Conservation (phyloP, 1,284 basidiomycete species). For the Rhodotorula sp. region DNA sequence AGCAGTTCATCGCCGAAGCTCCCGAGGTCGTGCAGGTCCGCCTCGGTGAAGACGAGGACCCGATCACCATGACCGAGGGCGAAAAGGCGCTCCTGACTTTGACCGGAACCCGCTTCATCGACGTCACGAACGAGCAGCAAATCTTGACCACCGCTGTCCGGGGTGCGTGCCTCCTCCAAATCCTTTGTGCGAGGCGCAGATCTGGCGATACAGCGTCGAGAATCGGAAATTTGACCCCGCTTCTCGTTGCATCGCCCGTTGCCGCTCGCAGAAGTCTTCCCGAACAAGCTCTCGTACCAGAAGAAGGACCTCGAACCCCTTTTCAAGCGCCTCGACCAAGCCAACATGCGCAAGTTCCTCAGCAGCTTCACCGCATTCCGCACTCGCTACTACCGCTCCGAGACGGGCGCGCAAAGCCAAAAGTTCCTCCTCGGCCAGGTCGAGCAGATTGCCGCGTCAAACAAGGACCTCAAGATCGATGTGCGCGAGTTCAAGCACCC, state of each 20-base stretch:
- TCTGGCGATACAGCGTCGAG: neutral
- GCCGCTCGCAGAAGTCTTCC: conserved; percentile 22
- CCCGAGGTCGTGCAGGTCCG: conserved; percentile 39
- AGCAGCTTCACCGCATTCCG: conserved; percentile 47
- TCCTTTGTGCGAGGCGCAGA: neutral
- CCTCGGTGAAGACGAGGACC: conserved; percentile 23
- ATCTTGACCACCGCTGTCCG: conserved; percentile 1
- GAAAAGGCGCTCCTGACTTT: conserved; percentile 44
- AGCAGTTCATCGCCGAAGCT: conserved; percentile 33
- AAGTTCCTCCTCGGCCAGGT: conserved; percentile 76
- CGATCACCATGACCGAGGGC: conserved; percentile 43
- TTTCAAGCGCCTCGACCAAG: conserved; percentile 60
- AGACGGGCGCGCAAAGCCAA: conserved; percentile 73
- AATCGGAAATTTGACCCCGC: neutral
- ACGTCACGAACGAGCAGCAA: conserved; percentile 42
- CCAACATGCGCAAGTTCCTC: conserved; percentile 56
- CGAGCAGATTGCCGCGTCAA: conserved; percentile 44
- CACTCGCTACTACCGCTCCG: conserved; percentile 54
- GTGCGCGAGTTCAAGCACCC: conserved; percentile 57
- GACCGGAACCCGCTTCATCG: conserved; percentile 41
- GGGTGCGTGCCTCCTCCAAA: neutral
- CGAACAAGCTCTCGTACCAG: conserved; percentile 26
- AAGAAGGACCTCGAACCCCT: conserved; percentile 37
- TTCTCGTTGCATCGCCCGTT: neutral
- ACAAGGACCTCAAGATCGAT: conserved; percentile 17